A percentile compares a stretch with the other conserved stretches of the same genome.
phyloP scores from a whole-genome alignment of 345 rosid genomes.

The Moringa oleifera region DNA sequence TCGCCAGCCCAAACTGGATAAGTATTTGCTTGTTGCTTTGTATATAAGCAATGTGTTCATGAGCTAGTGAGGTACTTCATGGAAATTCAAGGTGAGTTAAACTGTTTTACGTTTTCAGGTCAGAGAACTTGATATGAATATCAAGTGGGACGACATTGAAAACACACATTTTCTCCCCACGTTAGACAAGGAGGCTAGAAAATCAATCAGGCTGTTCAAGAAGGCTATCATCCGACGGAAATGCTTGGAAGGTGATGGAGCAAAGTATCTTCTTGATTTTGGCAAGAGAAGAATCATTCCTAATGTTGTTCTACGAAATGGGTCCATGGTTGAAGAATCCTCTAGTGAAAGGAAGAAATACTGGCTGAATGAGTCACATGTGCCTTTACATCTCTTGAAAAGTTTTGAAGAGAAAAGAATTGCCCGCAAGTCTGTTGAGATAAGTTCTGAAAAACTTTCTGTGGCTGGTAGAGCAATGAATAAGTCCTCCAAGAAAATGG shows the following conservation, averaged over 20 bases:
- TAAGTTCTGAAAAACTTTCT: slow-evolving; percentile 33
- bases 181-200: slow-evolving; percentile 68
- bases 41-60: not conserved
- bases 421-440: slow-evolving; percentile 48
- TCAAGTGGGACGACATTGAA: slow-evolving; percentile 88
- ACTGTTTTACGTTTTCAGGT: slow-evolving; percentile 48
- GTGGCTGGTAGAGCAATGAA: slow-evolving; percentile 27
- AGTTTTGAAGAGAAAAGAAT: slow-evolving; percentile 88
- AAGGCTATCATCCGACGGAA: slow-evolving; percentile 82
- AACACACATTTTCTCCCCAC: slow-evolving; percentile 49
- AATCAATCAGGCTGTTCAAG: slow-evolving; percentile 75
- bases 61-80: not conserved
- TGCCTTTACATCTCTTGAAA: slow-evolving; percentile 92
- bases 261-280: slow-evolving; percentile 93
- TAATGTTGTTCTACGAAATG: slow-evolving; percentile 60
- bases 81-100: not conserved
- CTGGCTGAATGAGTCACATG: slow-evolving; percentile 73
- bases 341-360: slow-evolving; percentile 84
- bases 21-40: not conserved
- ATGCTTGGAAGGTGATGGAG: slow-evolving; percentile 43
- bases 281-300: slow-evolving; percentile 93
- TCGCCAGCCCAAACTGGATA: not conserved
- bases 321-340: slow-evolving; percentile 69
- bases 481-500: slow-evolving; percentile 40
- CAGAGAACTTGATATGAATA: slow-evolving; percentile 71